Evolutionary conservation across 164 flowering plant species (phyloP).

Genomic region (Akebia trifoliata): DNA sequence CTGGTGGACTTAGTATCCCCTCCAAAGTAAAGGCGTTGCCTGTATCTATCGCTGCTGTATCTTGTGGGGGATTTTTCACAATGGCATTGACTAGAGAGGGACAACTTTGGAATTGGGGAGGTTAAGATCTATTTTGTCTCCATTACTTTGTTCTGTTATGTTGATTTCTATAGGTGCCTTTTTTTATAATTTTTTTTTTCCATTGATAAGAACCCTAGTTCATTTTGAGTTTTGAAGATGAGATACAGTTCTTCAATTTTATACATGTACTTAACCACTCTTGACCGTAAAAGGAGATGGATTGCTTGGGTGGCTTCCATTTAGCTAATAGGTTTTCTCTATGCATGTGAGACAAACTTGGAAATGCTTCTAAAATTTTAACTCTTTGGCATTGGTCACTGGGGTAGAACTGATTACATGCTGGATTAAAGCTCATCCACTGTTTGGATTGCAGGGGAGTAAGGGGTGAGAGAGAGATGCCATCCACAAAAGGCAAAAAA

Average conservation of each 20-base stretch:
- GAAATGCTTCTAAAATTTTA: background rate
- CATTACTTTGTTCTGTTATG: background rate
- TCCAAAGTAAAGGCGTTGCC: conserved; percentile 66
- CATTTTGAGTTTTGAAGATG: background rate
- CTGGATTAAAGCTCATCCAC: background rate
- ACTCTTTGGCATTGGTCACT: background rate
- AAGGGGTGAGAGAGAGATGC: background rate
- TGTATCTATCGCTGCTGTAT: conserved; percentile 61
- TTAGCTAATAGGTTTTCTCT: background rate
- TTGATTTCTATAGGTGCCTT: background rate
- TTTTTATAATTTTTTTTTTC: background rate
- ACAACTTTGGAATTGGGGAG: conserved; percentile 97
- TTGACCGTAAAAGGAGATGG: background rate
- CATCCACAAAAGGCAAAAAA: background rate
- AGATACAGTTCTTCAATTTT: background rate
- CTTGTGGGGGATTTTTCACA: conserved; percentile 93
- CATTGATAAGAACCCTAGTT: background rate
- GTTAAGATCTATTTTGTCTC: conserved; percentile 24
- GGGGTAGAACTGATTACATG: background rate
- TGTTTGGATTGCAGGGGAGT: background rate
- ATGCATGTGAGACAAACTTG: background rate
- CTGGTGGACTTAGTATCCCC: conserved; percentile 82
- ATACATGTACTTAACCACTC: background rate
- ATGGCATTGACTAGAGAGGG: conserved; percentile 69
- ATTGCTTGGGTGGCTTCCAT: background rate